These are phyloP conservation scores for Backusella sp. DNA, from an alignment of 192 early-diverging fungal species.

Conservation along the genomic window DNA sequence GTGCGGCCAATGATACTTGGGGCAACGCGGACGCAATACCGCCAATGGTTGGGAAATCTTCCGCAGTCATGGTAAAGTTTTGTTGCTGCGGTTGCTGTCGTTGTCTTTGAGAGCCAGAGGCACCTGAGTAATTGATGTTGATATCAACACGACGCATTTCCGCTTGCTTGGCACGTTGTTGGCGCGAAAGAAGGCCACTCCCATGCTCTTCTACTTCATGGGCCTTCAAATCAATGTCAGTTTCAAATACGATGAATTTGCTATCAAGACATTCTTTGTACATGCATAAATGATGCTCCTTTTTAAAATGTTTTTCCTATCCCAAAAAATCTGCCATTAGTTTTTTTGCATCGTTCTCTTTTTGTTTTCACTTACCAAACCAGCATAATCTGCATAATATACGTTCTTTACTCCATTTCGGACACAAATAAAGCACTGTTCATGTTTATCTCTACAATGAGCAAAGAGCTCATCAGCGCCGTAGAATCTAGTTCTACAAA, in stretches of 20 bases:
- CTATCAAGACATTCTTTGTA: slow-evolving; percentile 82
- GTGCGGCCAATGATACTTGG: background rate
- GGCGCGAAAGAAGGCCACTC: slow-evolving; percentile 12
- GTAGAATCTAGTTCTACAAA: slow-evolving; percentile 84
- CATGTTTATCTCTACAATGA: slow-evolving; percentile 90
- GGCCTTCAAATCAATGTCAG: slow-evolving; percentile 87
- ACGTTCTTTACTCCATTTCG: slow-evolving; percentile 72
- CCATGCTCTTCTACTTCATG: slow-evolving; percentile 71
- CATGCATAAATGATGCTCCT: slow-evolving; percentile 80
- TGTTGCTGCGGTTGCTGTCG: slow-evolving; percentile 10
- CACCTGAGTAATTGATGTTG: slow-evolving; percentile 23
- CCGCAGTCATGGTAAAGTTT: background rate
- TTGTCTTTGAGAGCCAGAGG: slow-evolving; percentile 10
- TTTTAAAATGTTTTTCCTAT: slow-evolving; percentile 72
- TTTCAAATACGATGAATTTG: slow-evolving; percentile 96
- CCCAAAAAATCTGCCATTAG: background rate
- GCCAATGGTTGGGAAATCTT: slow-evolving; percentile 24
- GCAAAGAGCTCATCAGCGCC: slow-evolving; percentile 91
- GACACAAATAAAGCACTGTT: slow-evolving; percentile 90
- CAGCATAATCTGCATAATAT: slow-evolving; percentile 84
- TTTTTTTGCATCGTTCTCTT: background rate
- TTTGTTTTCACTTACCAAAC: slow-evolving; percentile 56
- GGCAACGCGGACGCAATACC: background rate
- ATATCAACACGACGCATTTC: slow-evolving; percentile 40
- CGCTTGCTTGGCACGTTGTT: slow-evolving; percentile 33